Base-by-base conservation (phyloP, 1,139 yeast species). In the Kodamaea derodonti region DNA sequence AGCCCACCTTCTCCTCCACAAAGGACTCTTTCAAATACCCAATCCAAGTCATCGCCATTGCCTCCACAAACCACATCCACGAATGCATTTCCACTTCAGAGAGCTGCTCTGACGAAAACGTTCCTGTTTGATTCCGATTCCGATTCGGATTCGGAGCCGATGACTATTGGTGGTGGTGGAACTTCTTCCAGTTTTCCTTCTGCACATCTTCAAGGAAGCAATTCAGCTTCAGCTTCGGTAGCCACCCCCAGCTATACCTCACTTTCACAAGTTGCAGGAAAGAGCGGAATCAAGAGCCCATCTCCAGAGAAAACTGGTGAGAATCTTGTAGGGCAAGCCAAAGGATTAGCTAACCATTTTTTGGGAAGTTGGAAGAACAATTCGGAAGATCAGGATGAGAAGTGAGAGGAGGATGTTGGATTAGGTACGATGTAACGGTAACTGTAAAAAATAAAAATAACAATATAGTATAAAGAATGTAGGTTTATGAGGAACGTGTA, bases 211-310 rank as follows among this genome's bases (percentile, higher is more conserved):
- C 7, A 8, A 13, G 26, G 26, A 7, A 20, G 11, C 23, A 7
- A 12, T 6, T 4, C 28, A 6, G 6, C 17, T 6, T 8, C 17
- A n/a, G 12, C 28, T 14, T 25, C 28, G 14, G 17, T 25, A 12
- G 42, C 32, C 18, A 53, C 56, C 15, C 45, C 54, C 20, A 63
- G 67, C 37, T 67, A 65, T 43, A 59, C 62, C 30, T 63, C 78
- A 9, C 54, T 74, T 27, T 71, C 76, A 32, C 75, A 72, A 43
- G 76, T 75, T 15, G 80, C 80, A 2, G 79, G 71, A 10, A 58
- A 52, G 34, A 66, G 55, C 41, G 71, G 72, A 4, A 62, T 65
- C 30, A 47, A 50, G 16, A 55, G 60, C 50, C 69, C 68, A 11
- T 52, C 64, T 14, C 56, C 60, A 4, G 60, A 52, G 13, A 30